Conservation (phyloP, 352 stramenopile species). For the Phytophthora sansomeana region DNA sequence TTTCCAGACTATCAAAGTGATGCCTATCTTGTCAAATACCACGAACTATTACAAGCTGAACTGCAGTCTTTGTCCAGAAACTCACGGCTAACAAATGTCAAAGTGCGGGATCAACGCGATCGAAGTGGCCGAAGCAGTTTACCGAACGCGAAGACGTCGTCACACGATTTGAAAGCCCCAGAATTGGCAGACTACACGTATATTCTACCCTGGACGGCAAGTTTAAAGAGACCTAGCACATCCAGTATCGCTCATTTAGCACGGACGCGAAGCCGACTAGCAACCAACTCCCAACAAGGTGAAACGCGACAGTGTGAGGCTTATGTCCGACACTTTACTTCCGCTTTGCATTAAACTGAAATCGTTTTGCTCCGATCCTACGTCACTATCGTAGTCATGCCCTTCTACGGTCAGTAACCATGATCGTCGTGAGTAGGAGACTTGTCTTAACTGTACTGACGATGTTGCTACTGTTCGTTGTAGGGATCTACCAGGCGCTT, state of each 20-base stretch:
- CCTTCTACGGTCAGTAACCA: slow-evolving; percentile 31
- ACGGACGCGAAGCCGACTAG: neutral
- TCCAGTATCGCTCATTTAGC: neutral
- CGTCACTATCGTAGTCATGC: slow-evolving; percentile 22
- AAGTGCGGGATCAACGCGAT: neutral
- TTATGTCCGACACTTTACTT: slow-evolving; percentile 11
- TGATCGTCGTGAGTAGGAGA: neutral
- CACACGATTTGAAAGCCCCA: neutral
- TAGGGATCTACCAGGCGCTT: slow-evolving; percentile 22
- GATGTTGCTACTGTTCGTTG: neutral
- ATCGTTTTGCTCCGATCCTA: slow-evolving; percentile 36
- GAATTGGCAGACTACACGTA: neutral
- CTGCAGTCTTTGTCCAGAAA: neutral
- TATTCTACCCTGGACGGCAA: neutral
- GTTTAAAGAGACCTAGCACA: neutral
- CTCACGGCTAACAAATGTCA: neutral
- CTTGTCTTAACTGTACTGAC: neutral
- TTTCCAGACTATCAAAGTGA: slow-evolving; percentile 24
- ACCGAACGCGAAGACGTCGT: neutral
- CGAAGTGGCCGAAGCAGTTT: neutral
- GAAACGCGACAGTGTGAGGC: slow-evolving; percentile 8
- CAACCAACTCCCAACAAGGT: neutral
- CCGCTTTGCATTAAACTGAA: slow-evolving; percentile 28
- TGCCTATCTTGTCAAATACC: slow-evolving; percentile 6
- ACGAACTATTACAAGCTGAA: neutral